phyloP scores from a whole-genome alignment of 768 basidiomycete species.

The Lactarius quietus region DNA sequence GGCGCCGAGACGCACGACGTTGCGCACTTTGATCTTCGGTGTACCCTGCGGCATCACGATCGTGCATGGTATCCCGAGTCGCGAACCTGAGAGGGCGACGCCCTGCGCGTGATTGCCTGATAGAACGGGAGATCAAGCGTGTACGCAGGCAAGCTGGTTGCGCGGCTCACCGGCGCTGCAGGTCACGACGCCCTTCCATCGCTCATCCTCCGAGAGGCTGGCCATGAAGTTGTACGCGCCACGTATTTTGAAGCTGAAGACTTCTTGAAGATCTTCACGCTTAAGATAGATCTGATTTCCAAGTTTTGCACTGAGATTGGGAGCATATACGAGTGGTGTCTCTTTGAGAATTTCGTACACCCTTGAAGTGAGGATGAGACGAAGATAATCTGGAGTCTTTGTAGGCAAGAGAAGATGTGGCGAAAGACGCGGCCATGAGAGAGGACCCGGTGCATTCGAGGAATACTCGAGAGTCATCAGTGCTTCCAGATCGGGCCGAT shows the following conservation, averaged over 20 bases:
- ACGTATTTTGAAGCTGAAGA: constrained; percentile 98
- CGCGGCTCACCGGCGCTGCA: constrained; percentile 88
- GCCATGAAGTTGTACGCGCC: constrained; percentile 99
- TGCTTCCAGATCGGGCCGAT: constrained; percentile 23
- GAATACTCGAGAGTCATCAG: too few species aligned
- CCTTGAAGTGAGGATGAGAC: constrained; percentile 83
- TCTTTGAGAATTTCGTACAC: constrained; percentile 88
- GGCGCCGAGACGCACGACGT: constrained; percentile 91
- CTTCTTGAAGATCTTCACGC: constrained; percentile 94
- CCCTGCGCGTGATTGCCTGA: constrained; percentile 98
- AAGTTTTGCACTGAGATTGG: constrained; percentile 79
- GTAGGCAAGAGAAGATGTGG: constrained; percentile 60
- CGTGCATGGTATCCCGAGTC: constrained; percentile 89
- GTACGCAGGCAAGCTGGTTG: not conserved
- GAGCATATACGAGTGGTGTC: constrained; percentile 85
- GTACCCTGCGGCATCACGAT: constrained; percentile 98
- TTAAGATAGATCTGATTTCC: constrained; percentile 97
- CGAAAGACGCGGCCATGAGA: constrained; percentile 67
- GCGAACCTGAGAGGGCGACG: constrained; percentile 89
- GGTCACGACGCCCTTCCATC: constrained; percentile 97
- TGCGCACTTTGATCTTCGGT: constrained; percentile 93
- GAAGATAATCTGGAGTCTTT: constrained; percentile 80
- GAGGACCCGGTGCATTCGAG: too few species aligned
- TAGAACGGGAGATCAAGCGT: constrained; percentile 11
- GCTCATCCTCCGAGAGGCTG: constrained; percentile 76